Base-by-base conservation (phyloP, 768 basidiomycete genomes). In the Russula lepida region DNA sequence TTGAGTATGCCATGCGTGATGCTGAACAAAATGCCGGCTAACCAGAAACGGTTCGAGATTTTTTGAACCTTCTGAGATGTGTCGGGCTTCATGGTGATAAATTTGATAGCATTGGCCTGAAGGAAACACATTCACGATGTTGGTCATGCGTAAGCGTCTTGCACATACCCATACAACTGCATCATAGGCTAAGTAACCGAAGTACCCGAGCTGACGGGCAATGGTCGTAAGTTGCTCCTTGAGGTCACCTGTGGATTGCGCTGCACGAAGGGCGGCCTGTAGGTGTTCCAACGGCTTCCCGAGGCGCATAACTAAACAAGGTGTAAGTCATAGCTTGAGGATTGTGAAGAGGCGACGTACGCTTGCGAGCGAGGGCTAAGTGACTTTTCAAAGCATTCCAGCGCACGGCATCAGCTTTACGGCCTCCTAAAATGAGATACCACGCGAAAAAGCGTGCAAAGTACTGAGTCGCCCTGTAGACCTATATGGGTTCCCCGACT, bases 201-300 rank as follows among this genome's bases (percentile, higher is more conserved):
- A 93, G 77, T 98, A 98, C 3, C 82, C 81, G 19, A 98, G 70
- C 72, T 98, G 95, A 51, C 92, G 80, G 35, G 81, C 85, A 66
- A 97, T 84, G 25, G 88, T 84, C 0, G 88, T 81, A 58, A 94
- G 75, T 64, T 87, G 86, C 70, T 98, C 91, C 12, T 79, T 74
- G 1, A 84, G 66, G 58, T 84, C 80, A 6, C 78, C 78, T 4
- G 82, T 64, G 1, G 80, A 70, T 28, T 84, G 73, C 3, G 84
- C 75, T 21, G 88, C 85, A 54, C 85, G 86, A 48, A 97, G 75
- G 32, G 92, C 94, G 1, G 92, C 84, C 71, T 98, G 95, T 6
- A 95, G 77, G 74, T 97, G 92, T 70, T 99, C 97, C 64, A 95
- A 67, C 8, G 94, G 93, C 74, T 98, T 95, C 67, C 93, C 92